phyloP scores from a whole-genome alignment of 2,329 filamentous ascomycete genomes.

The Cryphonectria japonica region DNA sequence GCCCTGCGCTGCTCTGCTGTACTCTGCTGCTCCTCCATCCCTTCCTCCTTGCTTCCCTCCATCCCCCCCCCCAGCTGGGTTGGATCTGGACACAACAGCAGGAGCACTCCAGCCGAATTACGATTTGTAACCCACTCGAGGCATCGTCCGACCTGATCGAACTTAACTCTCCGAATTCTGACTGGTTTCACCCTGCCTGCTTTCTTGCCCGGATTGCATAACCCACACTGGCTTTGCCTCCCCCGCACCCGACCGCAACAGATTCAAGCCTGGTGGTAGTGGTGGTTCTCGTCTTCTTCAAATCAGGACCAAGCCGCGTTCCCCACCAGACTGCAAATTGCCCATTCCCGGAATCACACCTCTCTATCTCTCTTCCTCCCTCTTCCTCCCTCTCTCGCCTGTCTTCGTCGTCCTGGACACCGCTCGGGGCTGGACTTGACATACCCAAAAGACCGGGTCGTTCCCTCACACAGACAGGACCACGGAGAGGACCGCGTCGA shows the following conservation, averaged over 20 bases:
- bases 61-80: slow-evolving; percentile 1
- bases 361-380: slow-evolving; percentile 4
- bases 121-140: slow-evolving; percentile 3
- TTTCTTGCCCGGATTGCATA: background rate
- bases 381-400: background rate
- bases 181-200: slow-evolving; percentile 7
- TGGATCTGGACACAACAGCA: background rate
- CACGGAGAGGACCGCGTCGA: slow-evolving; percentile 18
- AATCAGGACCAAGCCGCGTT: slow-evolving; percentile 14
- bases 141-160: slow-evolving; percentile 9
- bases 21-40: background rate
- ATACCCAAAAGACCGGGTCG: slow-evolving; percentile 10
- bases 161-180: background rate
- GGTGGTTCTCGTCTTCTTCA: background rate
- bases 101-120: background rate
- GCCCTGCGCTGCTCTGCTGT: background rate
- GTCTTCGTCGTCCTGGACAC: slow-evolving; percentile 21
- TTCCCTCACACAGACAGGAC: slow-evolving; percentile 10
- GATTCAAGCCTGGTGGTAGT: slow-evolving; percentile 8
- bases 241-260: slow-evolving; percentile 2
- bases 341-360: slow-evolving; percentile 8
- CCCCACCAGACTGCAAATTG: slow-evolving; percentile 21
- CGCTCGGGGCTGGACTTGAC: slow-evolving; percentile 20
- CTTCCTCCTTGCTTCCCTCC: background rate
- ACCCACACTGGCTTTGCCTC: background rate